A percentile compares a stretch with the other conserved stretches of the same genome.
Conservation (phyloP, 495 filamentous ascomycete genomes). For the Lasiosphaeria miniovina region DNA sequence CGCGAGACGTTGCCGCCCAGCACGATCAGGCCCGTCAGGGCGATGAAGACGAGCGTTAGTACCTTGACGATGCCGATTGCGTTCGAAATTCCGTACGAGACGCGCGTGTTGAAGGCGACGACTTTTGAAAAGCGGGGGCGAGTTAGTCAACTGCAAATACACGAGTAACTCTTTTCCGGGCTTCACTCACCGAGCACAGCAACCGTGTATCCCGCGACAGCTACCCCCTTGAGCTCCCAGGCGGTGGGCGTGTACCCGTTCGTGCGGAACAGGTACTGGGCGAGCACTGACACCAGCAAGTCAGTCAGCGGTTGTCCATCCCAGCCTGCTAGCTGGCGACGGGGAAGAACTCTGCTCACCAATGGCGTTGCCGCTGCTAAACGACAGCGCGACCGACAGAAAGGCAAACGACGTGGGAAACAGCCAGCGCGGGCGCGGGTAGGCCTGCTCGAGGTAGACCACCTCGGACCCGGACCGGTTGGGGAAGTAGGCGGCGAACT, state of each 20-base stretch:
- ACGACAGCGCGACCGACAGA: constrained; percentile 53
- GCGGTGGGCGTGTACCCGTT: constrained; percentile 42
- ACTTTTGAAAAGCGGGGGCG: constrained; percentile 33
- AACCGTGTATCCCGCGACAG: constrained; percentile 56
- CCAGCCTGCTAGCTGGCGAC: too few relatives aligned
- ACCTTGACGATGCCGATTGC: constrained; percentile 64
- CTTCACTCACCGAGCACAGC: constrained; percentile 42
- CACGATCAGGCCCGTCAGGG: constrained; percentile 57
- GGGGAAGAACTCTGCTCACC: constrained; percentile 20
- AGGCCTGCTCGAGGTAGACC: constrained; percentile 63
- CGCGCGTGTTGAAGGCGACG: constrained; percentile 52
- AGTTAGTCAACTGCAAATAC: constrained; percentile 14
- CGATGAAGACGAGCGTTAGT: constrained; percentile 59
- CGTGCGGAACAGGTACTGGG: constrained; percentile 56
- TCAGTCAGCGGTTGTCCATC: neutral
- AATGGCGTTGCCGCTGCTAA: constrained; percentile 57
- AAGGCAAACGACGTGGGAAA: constrained; percentile 58
- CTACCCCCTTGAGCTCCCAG: constrained; percentile 64
- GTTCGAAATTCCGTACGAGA: constrained; percentile 56
- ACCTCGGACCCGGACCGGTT: constrained; percentile 49
- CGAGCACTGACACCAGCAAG: constrained; percentile 28
- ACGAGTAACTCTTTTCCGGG: neutral
- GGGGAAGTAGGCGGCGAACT: constrained; percentile 52
- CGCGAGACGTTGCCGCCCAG: constrained; percentile 42
- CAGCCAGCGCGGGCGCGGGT: constrained; percentile 57